phyloP scores from a whole-genome alignment of 2,329 filamentous ascomycete genomes.

The Penicillium psychrosexuale region DNA sequence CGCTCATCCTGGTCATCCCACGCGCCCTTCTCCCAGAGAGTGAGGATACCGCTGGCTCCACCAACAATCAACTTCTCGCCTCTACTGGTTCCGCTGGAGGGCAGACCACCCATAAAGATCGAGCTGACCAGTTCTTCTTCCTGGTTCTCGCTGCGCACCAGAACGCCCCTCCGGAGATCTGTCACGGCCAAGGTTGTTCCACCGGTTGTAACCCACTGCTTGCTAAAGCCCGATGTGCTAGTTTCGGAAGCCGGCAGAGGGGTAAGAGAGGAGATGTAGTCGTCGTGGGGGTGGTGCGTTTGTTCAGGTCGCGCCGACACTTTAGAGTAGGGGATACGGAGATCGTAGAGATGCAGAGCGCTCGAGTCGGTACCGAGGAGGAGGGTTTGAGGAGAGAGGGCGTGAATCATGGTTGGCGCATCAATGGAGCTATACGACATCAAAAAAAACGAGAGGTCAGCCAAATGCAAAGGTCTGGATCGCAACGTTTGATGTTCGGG shows the following conservation, averaged over 20 bases:
- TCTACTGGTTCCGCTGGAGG: conserved; percentile 62
- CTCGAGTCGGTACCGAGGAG: conserved; percentile 89
- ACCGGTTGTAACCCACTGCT: conserved; percentile 93
- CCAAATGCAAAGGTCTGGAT: not conserved
- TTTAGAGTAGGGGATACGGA: conserved; percentile 58
- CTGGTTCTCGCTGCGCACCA: conserved; percentile 89
- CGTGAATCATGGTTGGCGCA: conserved; percentile 75
- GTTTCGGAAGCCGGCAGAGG: conserved; percentile 74
- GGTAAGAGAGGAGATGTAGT: conserved; percentile 86
- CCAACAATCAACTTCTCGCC: conserved; percentile 74
- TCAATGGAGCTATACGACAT: conserved; percentile 53
- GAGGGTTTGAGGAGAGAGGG: conserved; percentile 80
- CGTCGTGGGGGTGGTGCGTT: conserved; percentile 81
- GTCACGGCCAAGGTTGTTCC: conserved; percentile 88
- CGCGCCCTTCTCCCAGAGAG: conserved; percentile 87
- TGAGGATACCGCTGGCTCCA: conserved; percentile 76
- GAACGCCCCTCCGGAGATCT: conserved; percentile 78
- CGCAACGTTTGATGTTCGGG: conserved; percentile 4
- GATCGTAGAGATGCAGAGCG: conserved; percentile 81
- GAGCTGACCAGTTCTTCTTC: conserved; percentile 89
- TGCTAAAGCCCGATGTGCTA: conserved; percentile 83
- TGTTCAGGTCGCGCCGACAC: conserved; percentile 66
- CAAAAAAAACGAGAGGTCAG: conserved; percentile 8
- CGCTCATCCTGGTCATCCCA: conserved; percentile 96
- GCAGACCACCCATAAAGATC: conserved; percentile 71